These are phyloP conservation scores for Jackrogersella multiformis DNA, from an alignment of 495 filamentous ascomycete species.

Conservation along the genomic window DNA sequence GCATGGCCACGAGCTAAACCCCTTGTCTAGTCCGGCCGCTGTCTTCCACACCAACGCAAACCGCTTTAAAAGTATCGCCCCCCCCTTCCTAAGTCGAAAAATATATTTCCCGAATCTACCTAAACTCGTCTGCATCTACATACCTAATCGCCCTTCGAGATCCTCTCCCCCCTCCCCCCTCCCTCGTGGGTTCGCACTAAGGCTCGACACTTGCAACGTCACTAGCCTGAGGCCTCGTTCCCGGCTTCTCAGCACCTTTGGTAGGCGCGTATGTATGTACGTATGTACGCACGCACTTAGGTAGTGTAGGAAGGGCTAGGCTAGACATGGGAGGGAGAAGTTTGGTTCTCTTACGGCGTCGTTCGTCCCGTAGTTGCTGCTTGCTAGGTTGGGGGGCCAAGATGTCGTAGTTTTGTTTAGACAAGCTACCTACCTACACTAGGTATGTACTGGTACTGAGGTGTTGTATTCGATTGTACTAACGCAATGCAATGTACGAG, in stretches of 20 bases:
- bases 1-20: conserved; percentile 21
- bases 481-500: conserved; percentile 2
- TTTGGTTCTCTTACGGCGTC: conserved; percentile 26
- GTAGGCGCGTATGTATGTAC: no score
- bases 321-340: conserved; percentile 17
- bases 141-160: neutral
- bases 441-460: neutral
- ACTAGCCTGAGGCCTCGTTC: conserved; percentile 27
- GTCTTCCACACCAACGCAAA: conserved; percentile 46
- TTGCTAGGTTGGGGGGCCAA: neutral
- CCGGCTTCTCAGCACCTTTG: conserved; percentile 7
- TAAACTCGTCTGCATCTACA: conserved; percentile 8
- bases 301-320: neutral
- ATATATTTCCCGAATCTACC: conserved; percentile 19
- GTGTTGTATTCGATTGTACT: neutral
- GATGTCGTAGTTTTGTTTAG: neutral
- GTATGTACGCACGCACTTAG: no score
- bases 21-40: conserved; percentile 47
- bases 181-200: no score
- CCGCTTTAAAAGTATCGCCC: neutral
- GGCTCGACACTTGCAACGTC: conserved; percentile 37
- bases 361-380: neutral
- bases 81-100: no score
- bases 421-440: neutral
- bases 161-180: neutral